These are phyloP conservation scores for Penicillium sclerotiorum DNA, from an alignment of 2,329 filamentous ascomycete species.

Conservation along the genomic window DNA sequence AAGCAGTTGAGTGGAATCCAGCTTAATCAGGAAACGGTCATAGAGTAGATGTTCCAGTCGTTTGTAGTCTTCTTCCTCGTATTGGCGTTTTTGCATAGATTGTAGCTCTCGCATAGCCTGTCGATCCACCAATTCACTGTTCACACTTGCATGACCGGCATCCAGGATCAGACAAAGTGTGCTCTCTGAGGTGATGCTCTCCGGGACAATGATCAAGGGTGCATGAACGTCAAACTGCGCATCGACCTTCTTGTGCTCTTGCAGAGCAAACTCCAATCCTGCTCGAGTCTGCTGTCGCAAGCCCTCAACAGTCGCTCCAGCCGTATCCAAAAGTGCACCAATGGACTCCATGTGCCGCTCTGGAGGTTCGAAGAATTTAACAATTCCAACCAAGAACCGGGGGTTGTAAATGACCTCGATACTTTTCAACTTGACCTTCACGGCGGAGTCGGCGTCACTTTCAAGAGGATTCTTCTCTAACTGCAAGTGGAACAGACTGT, in stretches of 20 bases:
- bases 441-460: conserved; percentile 83
- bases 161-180: conserved; percentile 92
- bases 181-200: conserved; percentile 79
- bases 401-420: conserved; percentile 98
- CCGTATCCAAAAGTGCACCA: conserved; percentile 89
- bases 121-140: conserved; percentile 90
- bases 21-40: conserved; percentile 90
- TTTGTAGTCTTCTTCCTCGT: conserved; percentile 85
- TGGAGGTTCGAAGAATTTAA: conserved; percentile 93
- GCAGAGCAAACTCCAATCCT: conserved; percentile 90
- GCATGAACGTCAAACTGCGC: conserved; percentile 94
- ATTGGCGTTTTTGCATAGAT: conserved; percentile 82
- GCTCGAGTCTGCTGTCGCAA: conserved; percentile 93
- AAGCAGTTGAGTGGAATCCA: conserved; percentile 91
- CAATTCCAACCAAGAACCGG: conserved; percentile 84
- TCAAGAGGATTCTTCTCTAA: conserved; percentile 96
- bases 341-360: conserved; percentile 99
- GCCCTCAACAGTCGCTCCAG: conserved; percentile 92
- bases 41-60: conserved; percentile 93
- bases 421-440: conserved; percentile 89
- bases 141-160: conserved; percentile 92
- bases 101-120: conserved; percentile 88
- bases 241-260: conserved; percentile 98
- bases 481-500: conserved; percentile 88
- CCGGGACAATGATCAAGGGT: conserved; percentile 92